phyloP scores from a whole-genome alignment of 345 rosid species.

The thale cress (Arabidopsis thaliana) region TAIR10.1 NC_003070.9:12520001-12520500 shows the following conservation, averaged over 20 bases:
- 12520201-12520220: slow-evolving; percentile 28
- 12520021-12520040: neutral
- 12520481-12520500: slow-evolving; percentile 39
- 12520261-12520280: neutral
- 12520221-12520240: slow-evolving; percentile 26
- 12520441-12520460: slow-evolving; percentile 35
- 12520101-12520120: slow-evolving; percentile 18
- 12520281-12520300: slow-evolving; percentile 9
- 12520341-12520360: slow-evolving; percentile 43
- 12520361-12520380: slow-evolving; percentile 28
- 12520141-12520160: slow-evolving; percentile 37
- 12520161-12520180: slow-evolving; percentile 37
- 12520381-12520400: neutral
- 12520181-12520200: slow-evolving; percentile 8
- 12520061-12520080: slow-evolving; percentile 4
- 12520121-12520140: slow-evolving; percentile 39
- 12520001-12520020: neutral
- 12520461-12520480: neutral
- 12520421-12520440: neutral
- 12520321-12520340: slow-evolving; percentile 16
- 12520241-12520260: slow-evolving; percentile 14
- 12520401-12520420: neutral
- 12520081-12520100: slow-evolving; percentile 33
- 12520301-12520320: slow-evolving; percentile 4
- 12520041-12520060: neutral